phyloP scores from a whole-genome alignment of 345 rosid species.

The Chamaenerion angustifolium region DNA sequence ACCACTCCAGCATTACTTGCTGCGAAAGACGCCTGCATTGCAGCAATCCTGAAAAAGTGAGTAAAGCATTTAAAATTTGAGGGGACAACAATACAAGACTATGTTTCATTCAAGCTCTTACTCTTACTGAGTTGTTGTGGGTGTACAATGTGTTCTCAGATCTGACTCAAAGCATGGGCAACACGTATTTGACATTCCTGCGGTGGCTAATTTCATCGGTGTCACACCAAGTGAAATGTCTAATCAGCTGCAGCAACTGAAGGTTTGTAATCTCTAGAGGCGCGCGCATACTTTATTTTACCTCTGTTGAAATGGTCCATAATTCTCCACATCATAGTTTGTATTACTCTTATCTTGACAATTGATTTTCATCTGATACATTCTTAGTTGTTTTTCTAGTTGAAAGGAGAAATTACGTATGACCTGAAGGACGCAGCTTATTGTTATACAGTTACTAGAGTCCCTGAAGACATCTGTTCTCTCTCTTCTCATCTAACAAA shows the following conservation, averaged over 20 bases:
- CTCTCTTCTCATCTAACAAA: conserved; percentile 50
- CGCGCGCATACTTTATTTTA: not conserved
- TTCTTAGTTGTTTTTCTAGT: conserved; percentile 24
- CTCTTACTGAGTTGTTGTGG: not conserved
- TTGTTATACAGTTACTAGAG: conserved; percentile 44
- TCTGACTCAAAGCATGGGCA: conserved; percentile 59
- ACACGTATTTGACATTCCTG: conserved; percentile 50
- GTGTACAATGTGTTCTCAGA: conserved; percentile 16
- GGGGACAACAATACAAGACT: not conserved
- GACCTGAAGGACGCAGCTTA: conserved; percentile 68
- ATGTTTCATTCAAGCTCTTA: not conserved
- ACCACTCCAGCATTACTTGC: conserved; percentile 60
- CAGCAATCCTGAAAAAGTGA: conserved; percentile 69
- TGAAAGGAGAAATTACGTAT: conserved; percentile 75
- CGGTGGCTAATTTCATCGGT: conserved; percentile 45
- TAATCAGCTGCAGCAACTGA: conserved; percentile 51
- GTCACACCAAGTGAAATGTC: conserved; percentile 38
- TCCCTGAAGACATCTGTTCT: conserved; percentile 50
- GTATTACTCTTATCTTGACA: not conserved
- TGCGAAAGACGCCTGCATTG: conserved; percentile 44
- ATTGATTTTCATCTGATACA: conserved; percentile 5
- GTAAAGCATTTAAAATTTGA: conserved; percentile 4
- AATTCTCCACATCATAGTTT: not conserved
- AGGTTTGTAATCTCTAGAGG: conserved; percentile 29
- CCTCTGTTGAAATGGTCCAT: not conserved